A percentile compares a stretch with the other conserved stretches of the same genome.
phyloP scores from a whole-genome alignment of 257 asterid genomes.

The Primulina tabacum region DNA sequence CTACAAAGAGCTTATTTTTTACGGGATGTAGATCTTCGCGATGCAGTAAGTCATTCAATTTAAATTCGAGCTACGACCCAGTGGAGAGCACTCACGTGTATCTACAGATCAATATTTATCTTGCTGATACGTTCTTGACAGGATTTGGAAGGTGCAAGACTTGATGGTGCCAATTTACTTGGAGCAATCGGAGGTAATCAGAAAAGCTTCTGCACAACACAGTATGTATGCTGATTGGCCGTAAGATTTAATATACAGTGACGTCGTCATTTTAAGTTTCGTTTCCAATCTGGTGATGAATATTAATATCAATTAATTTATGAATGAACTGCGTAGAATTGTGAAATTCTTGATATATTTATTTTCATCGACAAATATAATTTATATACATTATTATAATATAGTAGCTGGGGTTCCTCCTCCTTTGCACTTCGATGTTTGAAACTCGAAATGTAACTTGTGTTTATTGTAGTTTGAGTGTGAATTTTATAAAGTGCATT shows the following conservation, averaged over 20 bases:
- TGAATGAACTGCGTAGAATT: neutral
- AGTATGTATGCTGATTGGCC: neutral
- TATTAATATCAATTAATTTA: too few species aligned
- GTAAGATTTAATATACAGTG: neutral
- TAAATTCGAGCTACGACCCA: too few species aligned
- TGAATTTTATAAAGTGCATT: too few species aligned
- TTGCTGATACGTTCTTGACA: conserved; percentile 24
- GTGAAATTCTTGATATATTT: neutral
- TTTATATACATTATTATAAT: too few species aligned
- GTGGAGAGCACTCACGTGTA: too few species aligned
- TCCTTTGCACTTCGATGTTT: too few species aligned
- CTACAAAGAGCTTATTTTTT: conserved; percentile 95
- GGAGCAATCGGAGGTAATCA: conserved; percentile 70
- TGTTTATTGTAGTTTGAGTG: too few species aligned
- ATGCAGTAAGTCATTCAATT: conserved; percentile 51
- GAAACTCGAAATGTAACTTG: too few species aligned
- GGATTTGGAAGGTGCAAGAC: conserved; percentile 85
- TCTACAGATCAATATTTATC: neutral
- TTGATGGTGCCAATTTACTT: conserved; percentile 79
- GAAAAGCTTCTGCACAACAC: conserved; percentile 6
- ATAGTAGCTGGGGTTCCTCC: too few species aligned
- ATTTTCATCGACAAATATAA: too few species aligned
- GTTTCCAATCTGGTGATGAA: neutral
- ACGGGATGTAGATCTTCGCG: conserved; percentile 83
- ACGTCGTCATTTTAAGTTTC: neutral